Percentiles rank a stretch among this genome's conserved stretches.
Conservation (phyloP, 1,284 basidiomycete species). For the Malassezia slooffiae region DNA sequence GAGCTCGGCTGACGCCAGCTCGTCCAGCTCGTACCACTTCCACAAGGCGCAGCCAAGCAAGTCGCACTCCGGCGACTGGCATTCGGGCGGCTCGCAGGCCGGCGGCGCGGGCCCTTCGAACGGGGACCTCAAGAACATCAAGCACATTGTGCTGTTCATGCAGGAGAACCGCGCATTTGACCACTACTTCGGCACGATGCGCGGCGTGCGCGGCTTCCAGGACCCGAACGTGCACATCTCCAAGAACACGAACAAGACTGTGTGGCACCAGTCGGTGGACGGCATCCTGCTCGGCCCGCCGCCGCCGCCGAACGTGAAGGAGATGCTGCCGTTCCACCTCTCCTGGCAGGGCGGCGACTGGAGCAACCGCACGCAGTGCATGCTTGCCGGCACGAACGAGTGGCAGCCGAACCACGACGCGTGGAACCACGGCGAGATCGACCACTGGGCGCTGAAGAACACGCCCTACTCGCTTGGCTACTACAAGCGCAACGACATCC, state of each 20-base stretch:
- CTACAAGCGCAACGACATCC: constrained; percentile 24
- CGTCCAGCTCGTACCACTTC: no score
- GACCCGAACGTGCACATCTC: constrained; percentile 32
- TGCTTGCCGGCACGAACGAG: constrained; percentile 25
- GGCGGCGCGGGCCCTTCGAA: no score
- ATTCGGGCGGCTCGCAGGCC: no score
- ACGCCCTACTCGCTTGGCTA: constrained; percentile 33
- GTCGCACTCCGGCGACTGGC: no score
- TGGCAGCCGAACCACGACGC: constrained; percentile 27
- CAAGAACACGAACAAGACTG: constrained; percentile 21
- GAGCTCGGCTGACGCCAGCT: no score
- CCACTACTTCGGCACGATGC: constrained; percentile 34
- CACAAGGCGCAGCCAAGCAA: no score
- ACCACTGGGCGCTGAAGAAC: constrained; percentile 28
- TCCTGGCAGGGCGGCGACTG: constrained; percentile 27
- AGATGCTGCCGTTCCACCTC: constrained; percentile 28
- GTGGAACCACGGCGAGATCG: constrained; percentile 26
- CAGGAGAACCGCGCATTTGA: constrained; percentile 41
- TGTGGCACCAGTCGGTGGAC: constrained; percentile 22
- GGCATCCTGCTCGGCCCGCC: constrained; percentile 8
- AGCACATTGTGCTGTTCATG: constrained; percentile 26
- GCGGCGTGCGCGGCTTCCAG: constrained; percentile 30
- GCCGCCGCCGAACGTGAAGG: constrained; percentile 11
- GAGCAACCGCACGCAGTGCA: constrained; percentile 26
- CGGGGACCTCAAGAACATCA: constrained; percentile 12